These are phyloP conservation scores for Populus deltoides DNA, from an alignment of 345 rosid genomes.

Conservation along the genomic window DNA sequence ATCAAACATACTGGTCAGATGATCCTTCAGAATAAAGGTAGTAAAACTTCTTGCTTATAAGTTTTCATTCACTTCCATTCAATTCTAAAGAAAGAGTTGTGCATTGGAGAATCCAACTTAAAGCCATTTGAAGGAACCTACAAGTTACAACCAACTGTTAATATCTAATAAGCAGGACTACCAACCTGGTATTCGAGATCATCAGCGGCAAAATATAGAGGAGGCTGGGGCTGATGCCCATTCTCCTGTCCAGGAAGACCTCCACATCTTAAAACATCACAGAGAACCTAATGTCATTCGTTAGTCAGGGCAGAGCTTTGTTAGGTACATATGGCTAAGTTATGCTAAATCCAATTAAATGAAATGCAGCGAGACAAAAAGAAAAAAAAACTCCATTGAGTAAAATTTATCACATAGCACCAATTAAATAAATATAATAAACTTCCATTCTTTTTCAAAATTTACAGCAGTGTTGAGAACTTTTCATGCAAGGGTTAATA, in stretches of 20 bases:
- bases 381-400: neutral
- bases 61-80: neutral
- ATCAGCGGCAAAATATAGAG: constrained; percentile 48
- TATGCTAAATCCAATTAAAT: neutral
- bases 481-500: neutral
- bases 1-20: neutral
- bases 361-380: neutral
- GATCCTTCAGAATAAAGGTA: neutral
- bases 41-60: neutral
- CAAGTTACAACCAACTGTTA: neutral
- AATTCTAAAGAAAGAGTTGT: neutral
- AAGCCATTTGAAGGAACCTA: neutral
- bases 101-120: neutral
- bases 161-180: constrained; percentile 5
- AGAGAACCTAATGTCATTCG: constrained; percentile 34
- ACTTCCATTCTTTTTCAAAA: neutral
- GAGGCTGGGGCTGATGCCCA: constrained; percentile 39
- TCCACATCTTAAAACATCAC: constrained; percentile 45
- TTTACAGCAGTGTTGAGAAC: neutral
- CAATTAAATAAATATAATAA: neutral
- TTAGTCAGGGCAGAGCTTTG: constrained; percentile 6
- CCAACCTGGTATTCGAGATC: constrained; percentile 53
- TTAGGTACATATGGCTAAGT: neutral
- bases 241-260: constrained; percentile 35
- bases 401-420: neutral